A percentile compares a stretch with the other conserved stretches of the same genome.
These are phyloP conservation scores for Uronychia binucleata DNA, from an alignment of 73 alveolate species.

Conservation along the genomic window DNA sequence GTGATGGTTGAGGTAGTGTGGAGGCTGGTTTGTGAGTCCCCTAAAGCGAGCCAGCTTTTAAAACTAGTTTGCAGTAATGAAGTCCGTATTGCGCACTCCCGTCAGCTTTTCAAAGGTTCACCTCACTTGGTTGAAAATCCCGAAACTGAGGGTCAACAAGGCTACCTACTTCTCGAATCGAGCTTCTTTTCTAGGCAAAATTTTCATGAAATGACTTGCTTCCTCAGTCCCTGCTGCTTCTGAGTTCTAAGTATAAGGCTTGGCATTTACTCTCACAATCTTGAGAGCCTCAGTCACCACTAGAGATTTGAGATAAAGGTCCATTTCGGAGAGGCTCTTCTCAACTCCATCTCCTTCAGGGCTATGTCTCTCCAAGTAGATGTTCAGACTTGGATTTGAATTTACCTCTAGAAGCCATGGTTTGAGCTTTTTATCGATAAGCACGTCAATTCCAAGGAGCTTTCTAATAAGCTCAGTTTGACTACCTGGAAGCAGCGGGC, in stretches of 20 bases:
- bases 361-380: constrained; percentile 59
- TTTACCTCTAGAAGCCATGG: constrained; percentile 91
- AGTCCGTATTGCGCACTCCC: constrained; percentile 22
- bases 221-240: background rate
- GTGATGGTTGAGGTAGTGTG: no score
- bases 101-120: constrained; percentile 13
- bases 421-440: constrained; percentile 76
- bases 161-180: background rate
- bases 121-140: background rate
- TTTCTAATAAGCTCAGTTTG: background rate
- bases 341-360: constrained; percentile 53
- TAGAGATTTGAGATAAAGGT: constrained; percentile 58
- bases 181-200: background rate
- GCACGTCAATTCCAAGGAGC: constrained; percentile 78
- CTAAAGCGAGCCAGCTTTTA: constrained; percentile 20
- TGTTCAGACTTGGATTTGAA: constrained; percentile 83
- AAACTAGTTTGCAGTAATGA: constrained; percentile 27
- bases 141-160: background rate
- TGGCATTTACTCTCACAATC: background rate
- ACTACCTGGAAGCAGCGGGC: constrained; percentile 75
- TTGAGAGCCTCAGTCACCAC: background rate
- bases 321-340: constrained; percentile 63
- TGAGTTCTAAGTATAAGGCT: background rate
- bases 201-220: background rate
- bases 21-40: constrained; percentile 10